Conservation (phyloP, 768 basidiomycete species). For the Agaricus sinodeliciosus region DNA sequence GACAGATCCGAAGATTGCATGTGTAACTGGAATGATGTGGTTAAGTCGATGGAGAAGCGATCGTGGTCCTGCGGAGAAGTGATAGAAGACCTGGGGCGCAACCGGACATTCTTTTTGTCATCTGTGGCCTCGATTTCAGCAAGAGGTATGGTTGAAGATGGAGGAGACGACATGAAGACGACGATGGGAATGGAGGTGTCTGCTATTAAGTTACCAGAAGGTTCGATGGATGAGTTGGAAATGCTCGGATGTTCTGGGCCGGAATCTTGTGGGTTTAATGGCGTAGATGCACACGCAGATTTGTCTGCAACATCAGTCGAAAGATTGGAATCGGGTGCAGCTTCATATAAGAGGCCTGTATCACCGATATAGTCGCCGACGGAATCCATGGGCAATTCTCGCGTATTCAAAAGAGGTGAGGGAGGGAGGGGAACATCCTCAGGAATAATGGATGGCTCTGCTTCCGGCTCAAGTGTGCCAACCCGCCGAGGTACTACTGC, state of each 20-base stretch:
- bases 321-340: not conserved
- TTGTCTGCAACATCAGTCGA: not conserved
- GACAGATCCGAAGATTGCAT: slow-evolving; percentile 37
- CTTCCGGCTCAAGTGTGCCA: not conserved
- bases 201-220: slow-evolving; percentile 17
- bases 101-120: slow-evolving; percentile 11
- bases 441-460: not conserved
- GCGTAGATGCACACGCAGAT: not conserved
- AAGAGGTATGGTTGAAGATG: slow-evolving; percentile 17
- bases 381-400: not conserved
- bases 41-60: slow-evolving; percentile 38
- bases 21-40: slow-evolving; percentile 42
- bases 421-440: slow-evolving; percentile 3
- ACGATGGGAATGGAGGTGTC: slow-evolving; percentile 20
- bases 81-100: slow-evolving; percentile 20
- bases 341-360: not conserved
- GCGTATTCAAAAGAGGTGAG: not conserved
- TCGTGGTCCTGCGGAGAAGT: slow-evolving; percentile 21
- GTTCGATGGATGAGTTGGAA: slow-evolving; percentile 16
- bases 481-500: not conserved
- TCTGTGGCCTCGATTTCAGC: not conserved
- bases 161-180: slow-evolving; percentile 16
- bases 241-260: not conserved
- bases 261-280: not conserved
- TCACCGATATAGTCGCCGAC: not conserved